Conservation (phyloP, 345 rosid species). For the Aegle marmelos region DNA sequence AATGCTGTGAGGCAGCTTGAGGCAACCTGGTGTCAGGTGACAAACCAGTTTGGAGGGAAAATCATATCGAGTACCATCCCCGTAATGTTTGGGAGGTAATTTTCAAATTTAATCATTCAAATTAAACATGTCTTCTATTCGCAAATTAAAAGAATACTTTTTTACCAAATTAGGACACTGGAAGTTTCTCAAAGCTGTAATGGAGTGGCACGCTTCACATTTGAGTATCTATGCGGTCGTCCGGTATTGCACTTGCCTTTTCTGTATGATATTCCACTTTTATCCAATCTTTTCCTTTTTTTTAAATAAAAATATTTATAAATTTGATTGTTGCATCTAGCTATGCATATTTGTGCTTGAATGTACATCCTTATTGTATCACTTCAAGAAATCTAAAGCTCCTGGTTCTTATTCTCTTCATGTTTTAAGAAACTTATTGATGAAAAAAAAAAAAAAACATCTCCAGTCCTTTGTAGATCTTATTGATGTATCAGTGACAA, state of each 20-base stretch:
- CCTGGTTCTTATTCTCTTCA: background rate
- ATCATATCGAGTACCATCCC: constrained; percentile 58
- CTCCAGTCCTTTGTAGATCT: background rate
- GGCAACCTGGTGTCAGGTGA: constrained; percentile 64
- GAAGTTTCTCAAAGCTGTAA: constrained; percentile 83
- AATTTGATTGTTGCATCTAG: background rate
- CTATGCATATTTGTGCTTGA: background rate
- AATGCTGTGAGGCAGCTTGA: constrained; percentile 50
- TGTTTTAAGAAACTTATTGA: background rate
- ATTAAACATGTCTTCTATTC: background rate
- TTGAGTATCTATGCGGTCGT: constrained; percentile 79
- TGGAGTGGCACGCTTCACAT: constrained; percentile 76
- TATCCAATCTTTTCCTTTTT: background rate
- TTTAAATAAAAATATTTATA: background rate
- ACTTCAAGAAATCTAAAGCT: background rate
- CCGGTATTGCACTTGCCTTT: constrained; percentile 42
- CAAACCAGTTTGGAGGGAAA: constrained; percentile 51
- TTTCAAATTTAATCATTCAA: background rate
- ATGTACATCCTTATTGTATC: background rate
- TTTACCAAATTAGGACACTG: constrained; percentile 46
- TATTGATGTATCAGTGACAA: background rate
- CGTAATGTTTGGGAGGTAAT: constrained; percentile 95
- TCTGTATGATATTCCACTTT: background rate
- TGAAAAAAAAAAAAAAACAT: no score
- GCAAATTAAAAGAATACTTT: background rate